Conservation (phyloP, 2,329 filamentous ascomycete genomes). For the Neonectria faginata region DNA sequence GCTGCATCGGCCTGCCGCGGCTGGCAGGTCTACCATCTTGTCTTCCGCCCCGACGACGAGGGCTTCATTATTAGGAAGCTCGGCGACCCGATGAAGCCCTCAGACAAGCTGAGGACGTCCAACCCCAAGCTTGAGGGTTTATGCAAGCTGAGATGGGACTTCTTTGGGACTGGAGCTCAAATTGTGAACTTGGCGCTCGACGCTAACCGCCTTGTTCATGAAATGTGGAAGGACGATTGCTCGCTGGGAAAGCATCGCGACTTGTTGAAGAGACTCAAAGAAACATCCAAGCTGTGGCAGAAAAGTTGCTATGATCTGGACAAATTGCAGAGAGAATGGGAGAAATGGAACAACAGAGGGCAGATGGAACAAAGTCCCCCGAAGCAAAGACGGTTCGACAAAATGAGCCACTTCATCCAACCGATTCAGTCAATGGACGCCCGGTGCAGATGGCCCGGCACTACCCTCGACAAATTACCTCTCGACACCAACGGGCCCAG, state of each 20-base stretch:
- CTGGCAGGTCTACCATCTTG: constrained; percentile 1
- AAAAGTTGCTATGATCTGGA: neutral
- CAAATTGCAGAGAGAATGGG: neutral
- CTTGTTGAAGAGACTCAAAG: neutral
- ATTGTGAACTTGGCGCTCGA: neutral
- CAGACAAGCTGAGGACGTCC: neutral
- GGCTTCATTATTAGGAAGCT: no score
- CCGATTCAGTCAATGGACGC: no score
- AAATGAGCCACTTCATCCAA: no score
- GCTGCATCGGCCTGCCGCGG: neutral
- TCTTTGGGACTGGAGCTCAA: neutral
- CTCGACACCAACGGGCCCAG: no score
- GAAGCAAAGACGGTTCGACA: no score
- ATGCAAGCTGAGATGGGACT: neutral
- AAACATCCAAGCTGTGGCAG: neutral
- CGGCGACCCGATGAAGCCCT: neutral
- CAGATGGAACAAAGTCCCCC: no score
- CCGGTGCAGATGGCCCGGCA: no score
- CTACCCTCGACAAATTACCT: no score
- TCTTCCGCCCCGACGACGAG: neutral
- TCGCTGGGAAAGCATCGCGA: neutral
- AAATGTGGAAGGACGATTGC: neutral
- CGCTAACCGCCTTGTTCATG: neutral
- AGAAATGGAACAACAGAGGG: no score
- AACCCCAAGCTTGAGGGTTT: neutral